Base-by-base conservation (phyloP, 805 yeast species). In the Pichia phayaonensis region DNA sequence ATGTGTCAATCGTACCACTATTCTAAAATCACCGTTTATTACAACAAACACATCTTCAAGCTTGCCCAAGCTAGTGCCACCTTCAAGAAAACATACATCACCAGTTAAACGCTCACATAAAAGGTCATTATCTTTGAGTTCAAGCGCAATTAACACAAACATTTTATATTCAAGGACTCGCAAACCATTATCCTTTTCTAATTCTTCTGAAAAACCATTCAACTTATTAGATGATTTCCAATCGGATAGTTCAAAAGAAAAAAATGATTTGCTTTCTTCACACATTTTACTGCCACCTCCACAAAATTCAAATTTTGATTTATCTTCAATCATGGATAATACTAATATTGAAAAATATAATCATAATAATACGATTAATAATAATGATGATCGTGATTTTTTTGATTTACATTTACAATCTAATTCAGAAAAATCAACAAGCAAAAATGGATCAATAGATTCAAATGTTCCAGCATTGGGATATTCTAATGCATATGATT, bases 161-260 rank as follows among this genome's bases (percentile, higher is more conserved):
- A 26, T 8, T 16, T n/a, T 48, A 8, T 18, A 44, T 15, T 27
- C 44, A 18, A 42, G 42, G 34, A 45, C 26, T 42, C 40, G 46
- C 18, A 39, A 40, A 36, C 49, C 39, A 13, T 36, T 46, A 29
- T 20, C 16, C 1, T 42, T 49, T 20, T 3, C 22, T 36, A 13
- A 16, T 24, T 3, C 18, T n/a, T 22, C 38, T 6, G 31, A 29
- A 7, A 46, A 38, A 7, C 36, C 42, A 1, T 53, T 52, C 6
- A 58, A 53, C 47, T 45, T 61, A 2, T 50, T 65, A 45, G 68
- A 64, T 49, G 68, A 65, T 50, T 64, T 61, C 46, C 63, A 59
- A 31, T 45, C 61, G 7, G 64, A 63, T 11, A 57, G 61, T 49
- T 5, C 8, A 8, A 44, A 41, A 8, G 44, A 46, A 34, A 24